Percentiles rank a stretch among this genome's conserved stretches.
These are phyloP conservation scores for Didymella pinodella DNA, from an alignment of 2,329 filamentous ascomycete species.

Conservation along the genomic window DNA sequence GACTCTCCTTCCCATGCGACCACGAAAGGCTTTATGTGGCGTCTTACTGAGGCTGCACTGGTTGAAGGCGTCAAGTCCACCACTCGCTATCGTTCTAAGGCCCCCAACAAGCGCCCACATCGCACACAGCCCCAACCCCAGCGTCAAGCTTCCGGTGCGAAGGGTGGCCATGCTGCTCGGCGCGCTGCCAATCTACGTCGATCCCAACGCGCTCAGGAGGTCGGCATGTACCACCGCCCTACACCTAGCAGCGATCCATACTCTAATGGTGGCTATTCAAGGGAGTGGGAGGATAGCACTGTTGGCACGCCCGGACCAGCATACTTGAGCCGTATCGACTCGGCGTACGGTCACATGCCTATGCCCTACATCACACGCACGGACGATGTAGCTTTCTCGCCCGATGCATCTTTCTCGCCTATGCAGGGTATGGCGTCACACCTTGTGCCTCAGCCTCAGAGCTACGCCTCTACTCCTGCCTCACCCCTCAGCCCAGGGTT, in stretches of 20 bases:
- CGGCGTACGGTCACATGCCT: neutral
- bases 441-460: constrained; percentile 4
- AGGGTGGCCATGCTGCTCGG: constrained; percentile 55
- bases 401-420: neutral
- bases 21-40: constrained; percentile 79
- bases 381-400: neutral
- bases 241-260: constrained; percentile 30
- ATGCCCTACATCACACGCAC: neutral
- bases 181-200: constrained; percentile 37
- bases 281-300: neutral
- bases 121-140: constrained; percentile 45
- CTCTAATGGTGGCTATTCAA: neutral
- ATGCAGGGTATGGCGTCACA: constrained; percentile 3
- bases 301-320: neutral
- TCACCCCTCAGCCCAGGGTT: constrained; percentile 14
- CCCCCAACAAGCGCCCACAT: constrained; percentile 54
- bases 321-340: neutral
- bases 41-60: constrained; percentile 74
- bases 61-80: constrained; percentile 81
- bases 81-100: constrained; percentile 64
- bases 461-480: constrained; percentile 28
- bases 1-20: constrained; percentile 58
- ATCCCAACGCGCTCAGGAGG: constrained; percentile 30
- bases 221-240: constrained; percentile 9
- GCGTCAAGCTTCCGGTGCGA: constrained; percentile 56